Evolutionary conservation across 225 moss, liverwort and hornwort species (phyloP), one percentile per base, ranked within the genome.

Genomic region (Takakia lepidozioides): DNA sequence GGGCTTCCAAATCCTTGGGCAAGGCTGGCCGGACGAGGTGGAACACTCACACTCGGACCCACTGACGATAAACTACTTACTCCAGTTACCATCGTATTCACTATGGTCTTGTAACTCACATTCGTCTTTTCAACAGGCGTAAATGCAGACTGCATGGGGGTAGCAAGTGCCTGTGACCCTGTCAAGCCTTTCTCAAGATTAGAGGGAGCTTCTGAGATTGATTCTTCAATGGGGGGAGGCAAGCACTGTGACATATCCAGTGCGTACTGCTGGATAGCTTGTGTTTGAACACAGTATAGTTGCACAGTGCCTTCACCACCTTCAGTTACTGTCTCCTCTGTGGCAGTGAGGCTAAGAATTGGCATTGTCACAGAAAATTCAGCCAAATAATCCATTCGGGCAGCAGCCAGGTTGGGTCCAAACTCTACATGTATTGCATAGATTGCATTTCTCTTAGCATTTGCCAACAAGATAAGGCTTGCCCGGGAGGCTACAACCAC

Each of bases 201-300:
- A 28, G 72, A 64, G 47, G 81, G 64, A 51, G 70, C 73, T 54
- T 76, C 67, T 23, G 60, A 61, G 13, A 56, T 68, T 14, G 65
- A 35, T 24, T 72, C 68, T 29, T 87, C 90, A 38, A 68, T 73
- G 32, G 70, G 59, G 26, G 73, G 58, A 9, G 83, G 88, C 25
- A 81, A 55, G 56, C 93, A 93, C 51, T 86, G 86, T 54, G 68
- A 71, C 56, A 88, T 54, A 28, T 86, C 85, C 30, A 83, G 78
- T 23, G 70, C 59, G 70, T 81, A 86, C 53, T 83, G 81, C 58
- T 88, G 83, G 56, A 93, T 93, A 26, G 72, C 78, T 46, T 84
- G 88, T 18, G 86, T 86, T 64, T 93, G 93, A 28, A 83, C 73
- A 66, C 93, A 93, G 38, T 81, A 88, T 9, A 93, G 67, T 67